Evolutionary conservation across 176 grass and related monocot species (phyloP), one percentile per base, ranked within the genome.

Genomic region (Carex parvula): DNA sequence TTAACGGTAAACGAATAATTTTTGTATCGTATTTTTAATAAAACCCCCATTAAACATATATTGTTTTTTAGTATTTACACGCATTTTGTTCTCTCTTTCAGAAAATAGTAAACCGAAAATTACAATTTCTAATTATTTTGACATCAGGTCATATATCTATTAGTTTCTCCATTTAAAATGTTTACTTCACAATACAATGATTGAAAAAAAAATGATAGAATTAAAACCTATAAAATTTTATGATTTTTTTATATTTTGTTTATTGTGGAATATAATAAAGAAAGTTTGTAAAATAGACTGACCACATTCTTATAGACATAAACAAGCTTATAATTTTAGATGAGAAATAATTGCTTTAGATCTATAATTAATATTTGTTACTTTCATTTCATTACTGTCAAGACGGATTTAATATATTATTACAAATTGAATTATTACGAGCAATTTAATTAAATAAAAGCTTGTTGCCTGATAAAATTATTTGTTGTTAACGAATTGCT

Each of bases 1-100:
- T 44, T 64, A 82, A 68, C 80, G 80, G 80, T 83, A 83, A 67
- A 68, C 80, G 80, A 83, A 65, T 83, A 52, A 65, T 83, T 83
- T 82, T 83, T 2, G 14, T 68, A 13, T 30, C 5, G 7, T 83
- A 3, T 10, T 83, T 68, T 3, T 65, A 53, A 64, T 50, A 32
- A 26, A 83, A 22, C 60, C 80, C 41, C 26, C 2, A 67, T 17
- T 3, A 5, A 62, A 64, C 9, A 64, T 24, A 81, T 5, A 20
- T 61, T 63, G 57, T 44, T 37, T 55, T 55, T 63, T 32, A 14
- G 4, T n/a, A 62, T 16, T 77, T 54, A 26, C 20, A 14, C 15
- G 3, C 9, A 54, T 76, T 15, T 59, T 79, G 50, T 29, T 58
- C 55, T 80, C 75, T 16, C 35, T 60, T 57, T 10, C 26, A 22